Evolutionary conservation across 495 filamentous ascomycete species (phyloP).

Genomic region (Trichoderma asperelloides): DNA sequence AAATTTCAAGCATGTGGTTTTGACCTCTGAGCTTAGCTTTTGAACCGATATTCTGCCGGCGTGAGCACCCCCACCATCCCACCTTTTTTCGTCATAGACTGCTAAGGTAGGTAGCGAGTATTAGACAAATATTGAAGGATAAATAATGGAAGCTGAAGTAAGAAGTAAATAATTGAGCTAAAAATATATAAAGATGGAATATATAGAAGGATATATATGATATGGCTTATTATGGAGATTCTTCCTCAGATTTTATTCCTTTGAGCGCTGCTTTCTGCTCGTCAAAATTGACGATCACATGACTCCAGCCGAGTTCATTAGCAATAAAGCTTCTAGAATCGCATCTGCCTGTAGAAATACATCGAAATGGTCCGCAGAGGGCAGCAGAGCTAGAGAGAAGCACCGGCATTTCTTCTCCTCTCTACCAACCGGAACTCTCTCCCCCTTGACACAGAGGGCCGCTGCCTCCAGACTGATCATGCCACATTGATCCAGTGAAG

Average conservation of each 20-base stretch:
- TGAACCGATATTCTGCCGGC: background rate
- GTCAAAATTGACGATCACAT: background rate
- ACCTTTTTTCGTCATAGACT: background rate
- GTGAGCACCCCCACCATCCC: conserved; percentile 4
- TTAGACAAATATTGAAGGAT: no score
- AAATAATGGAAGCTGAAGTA: no score
- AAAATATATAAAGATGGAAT: no score
- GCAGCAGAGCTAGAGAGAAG: background rate
- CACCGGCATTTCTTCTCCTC: background rate
- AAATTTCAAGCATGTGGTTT: conserved; percentile 8
- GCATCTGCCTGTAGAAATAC: background rate
- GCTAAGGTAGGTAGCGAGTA: no score
- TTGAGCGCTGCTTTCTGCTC: no score
- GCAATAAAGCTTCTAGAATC: background rate
- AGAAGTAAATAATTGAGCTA: no score
- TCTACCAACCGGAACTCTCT: background rate
- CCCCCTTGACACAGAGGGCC: background rate
- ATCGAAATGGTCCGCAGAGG: background rate
- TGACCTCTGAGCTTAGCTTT: conserved; percentile 1
- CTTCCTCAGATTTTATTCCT: no score
- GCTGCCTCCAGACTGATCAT: background rate
- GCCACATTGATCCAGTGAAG: background rate
- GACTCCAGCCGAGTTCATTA: background rate
- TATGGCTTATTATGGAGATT: no score
- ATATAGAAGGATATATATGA: no score